Percentiles rank a stretch among this genome's conserved stretches.
These are phyloP conservation scores for Astragalus membranaceus DNA, from an alignment of 306 rosid genomes.

Conservation along the genomic window DNA sequence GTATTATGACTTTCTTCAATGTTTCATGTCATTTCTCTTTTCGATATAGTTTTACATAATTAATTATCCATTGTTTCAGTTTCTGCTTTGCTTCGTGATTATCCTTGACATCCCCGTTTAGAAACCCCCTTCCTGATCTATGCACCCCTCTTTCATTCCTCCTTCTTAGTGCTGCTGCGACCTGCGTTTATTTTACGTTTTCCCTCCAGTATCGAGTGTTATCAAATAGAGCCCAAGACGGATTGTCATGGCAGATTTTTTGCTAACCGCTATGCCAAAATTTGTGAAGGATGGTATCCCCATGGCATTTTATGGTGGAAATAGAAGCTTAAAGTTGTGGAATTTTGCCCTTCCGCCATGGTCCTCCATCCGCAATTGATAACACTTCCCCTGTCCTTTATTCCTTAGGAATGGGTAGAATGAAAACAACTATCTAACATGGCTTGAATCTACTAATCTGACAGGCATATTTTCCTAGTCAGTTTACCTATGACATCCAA, in stretches of 20 bases:
- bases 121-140: background rate
- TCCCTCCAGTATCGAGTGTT: too few species aligned
- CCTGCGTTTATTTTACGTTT: background rate
- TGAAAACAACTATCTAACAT: background rate
- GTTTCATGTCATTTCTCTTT: background rate
- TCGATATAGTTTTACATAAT: background rate
- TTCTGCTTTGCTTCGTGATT: background rate
- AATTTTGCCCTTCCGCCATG: too few species aligned
- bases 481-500: background rate
- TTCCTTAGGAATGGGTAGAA: background rate
- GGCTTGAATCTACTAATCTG: background rate
- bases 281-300: too few species aligned
- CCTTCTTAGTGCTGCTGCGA: background rate
- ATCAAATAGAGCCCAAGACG: too few species aligned
- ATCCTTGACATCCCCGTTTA: background rate
- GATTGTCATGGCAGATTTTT: too few species aligned
- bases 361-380: too few species aligned
- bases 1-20: background rate
- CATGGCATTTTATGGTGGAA: too few species aligned
- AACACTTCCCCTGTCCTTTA: background rate
- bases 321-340: too few species aligned
- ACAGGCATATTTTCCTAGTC: background rate
- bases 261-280: too few species aligned
- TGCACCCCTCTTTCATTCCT: background rate
- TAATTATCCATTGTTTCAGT: background rate